phyloP scores from a whole-genome alignment of 495 filamentous ascomycete species.

The Trichoderma orchidacearum region DNA sequence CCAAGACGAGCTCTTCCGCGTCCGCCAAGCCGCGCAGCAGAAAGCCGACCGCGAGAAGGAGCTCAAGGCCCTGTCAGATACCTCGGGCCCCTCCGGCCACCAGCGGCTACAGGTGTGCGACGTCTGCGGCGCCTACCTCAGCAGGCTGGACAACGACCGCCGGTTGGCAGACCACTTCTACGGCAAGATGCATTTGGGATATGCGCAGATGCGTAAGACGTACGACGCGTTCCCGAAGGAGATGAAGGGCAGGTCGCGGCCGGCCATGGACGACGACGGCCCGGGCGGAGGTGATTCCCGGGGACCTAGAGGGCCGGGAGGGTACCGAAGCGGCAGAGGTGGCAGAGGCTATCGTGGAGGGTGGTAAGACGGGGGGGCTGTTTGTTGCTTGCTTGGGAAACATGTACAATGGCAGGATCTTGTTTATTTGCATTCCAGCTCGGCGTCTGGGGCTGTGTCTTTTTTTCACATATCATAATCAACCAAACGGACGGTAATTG shows the following conservation, averaged over 20 bases:
- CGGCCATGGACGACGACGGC: conserved; percentile 28
- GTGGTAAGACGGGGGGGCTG: conserved; percentile 16
- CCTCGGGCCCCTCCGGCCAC: conserved; percentile 80
- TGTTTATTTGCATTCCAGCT: background rate
- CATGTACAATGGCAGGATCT: background rate
- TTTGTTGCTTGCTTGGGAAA: no score
- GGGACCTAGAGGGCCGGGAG: conserved; percentile 25
- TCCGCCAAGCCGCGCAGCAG: conserved; percentile 62
- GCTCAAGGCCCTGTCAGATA: conserved; percentile 83
- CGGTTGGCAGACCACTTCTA: conserved; percentile 95
- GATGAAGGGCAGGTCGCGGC: conserved; percentile 40
- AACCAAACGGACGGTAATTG: background rate
- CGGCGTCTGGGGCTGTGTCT: background rate
- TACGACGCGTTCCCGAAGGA: conserved; percentile 78
- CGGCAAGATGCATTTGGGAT: conserved; percentile 98
- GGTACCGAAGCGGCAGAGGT: conserved; percentile 23
- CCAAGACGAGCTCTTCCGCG: conserved; percentile 72
- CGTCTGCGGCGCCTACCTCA: conserved; percentile 85
- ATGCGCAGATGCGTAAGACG: conserved; percentile 93
- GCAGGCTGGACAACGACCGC: conserved; percentile 83
- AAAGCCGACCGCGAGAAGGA: conserved; percentile 82
- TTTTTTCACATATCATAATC: background rate
- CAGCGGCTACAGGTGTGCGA: conserved; percentile 98
- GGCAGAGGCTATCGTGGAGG: conserved; percentile 29
- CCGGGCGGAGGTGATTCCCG: conserved; percentile 31